phyloP scores from a whole-genome alignment of 2,329 filamentous ascomycete species.

The Alternaria dauci region DNA sequence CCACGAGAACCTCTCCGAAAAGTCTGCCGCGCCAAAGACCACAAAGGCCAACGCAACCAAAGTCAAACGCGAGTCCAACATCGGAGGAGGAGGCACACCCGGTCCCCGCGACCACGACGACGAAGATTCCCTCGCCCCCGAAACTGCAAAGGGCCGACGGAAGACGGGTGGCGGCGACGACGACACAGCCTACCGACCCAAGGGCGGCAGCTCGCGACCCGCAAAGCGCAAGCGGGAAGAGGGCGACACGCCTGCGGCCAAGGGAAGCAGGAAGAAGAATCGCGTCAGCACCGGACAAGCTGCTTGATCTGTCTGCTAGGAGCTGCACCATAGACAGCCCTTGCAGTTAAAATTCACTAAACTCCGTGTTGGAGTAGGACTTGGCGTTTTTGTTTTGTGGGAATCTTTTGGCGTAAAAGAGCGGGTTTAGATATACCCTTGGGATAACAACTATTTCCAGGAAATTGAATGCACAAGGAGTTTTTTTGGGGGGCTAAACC shows the following conservation, averaged over 20 bases:
- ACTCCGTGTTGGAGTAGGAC: background rate
- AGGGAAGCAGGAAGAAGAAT: conserved; percentile 46
- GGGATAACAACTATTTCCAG: background rate
- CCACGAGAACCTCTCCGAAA: conserved; percentile 50
- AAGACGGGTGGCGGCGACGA: conserved; percentile 50
- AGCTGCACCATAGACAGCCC: background rate
- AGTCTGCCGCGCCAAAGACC: conserved; percentile 38
- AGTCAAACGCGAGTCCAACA: conserved; percentile 44
- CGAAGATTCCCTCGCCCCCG: conserved; percentile 51
- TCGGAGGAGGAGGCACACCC: conserved; percentile 40
- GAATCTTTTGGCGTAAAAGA: background rate
- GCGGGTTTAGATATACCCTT: conserved; percentile 10
- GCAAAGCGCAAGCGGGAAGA: conserved; percentile 56
- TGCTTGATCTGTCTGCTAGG: conserved; percentile 5
- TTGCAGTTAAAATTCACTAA: background rate
- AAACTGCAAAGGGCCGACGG: conserved; percentile 34
- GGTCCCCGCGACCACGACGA: conserved; percentile 52
- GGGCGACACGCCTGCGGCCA: conserved; percentile 38
- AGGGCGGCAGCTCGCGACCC: conserved; percentile 56
- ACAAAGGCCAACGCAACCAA: conserved; percentile 39
- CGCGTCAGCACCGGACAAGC: conserved; percentile 35
- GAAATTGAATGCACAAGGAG: background rate
- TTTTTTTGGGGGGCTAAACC: background rate
- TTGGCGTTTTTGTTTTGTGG: conserved; percentile 6
- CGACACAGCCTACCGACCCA: conserved; percentile 58